Base-by-base conservation (phyloP, 345 rosid genomes). In the Arabidopsis suecica region DNA sequence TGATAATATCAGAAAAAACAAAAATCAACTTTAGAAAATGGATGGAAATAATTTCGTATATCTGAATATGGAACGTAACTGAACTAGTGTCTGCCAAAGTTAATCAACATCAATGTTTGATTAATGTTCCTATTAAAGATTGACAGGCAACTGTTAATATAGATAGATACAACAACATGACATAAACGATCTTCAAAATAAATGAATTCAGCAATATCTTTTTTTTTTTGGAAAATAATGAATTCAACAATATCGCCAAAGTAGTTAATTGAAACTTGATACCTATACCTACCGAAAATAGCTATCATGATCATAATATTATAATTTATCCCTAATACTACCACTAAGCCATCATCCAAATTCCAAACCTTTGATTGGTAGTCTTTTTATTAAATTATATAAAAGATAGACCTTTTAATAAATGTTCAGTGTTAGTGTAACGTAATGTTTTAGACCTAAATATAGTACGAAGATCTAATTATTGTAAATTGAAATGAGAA, bases 231-330 rank as follows among this genome's bases (percentile, higher is more conserved):
- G 18, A 16, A 16, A 16, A 16, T 16, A 16, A 16, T 16, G 18
- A 16, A 16, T 16, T 16, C 44, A 34, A 36, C 49, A 58, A 60
- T 44, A 41, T 33, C 63, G 41, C 74, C 79, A n/a, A 22, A 50
- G 51, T 22, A 68, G 51, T 40, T 68, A 68, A 66, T 49, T 67
- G 54, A 50, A 67, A 67, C 62, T 67, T 75, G 36, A 75, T 58
- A 59, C 38, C 32, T 59, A 37, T 67, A 30, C 73, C 55, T 40
- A 53, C 37, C 34, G 13, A 60, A 14, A 50, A 68, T 49, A 66
- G 58, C 61, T 41, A 45, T 47, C 50, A 41, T 53, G 65, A 65
- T 74, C 65, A 55, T 55, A 23, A 47, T 47, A 48, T 18, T 36
- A 10, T 59, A 28, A 28, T 28, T 25, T 1, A 25, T 25, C 28